phyloP scores from a whole-genome alignment of 805 yeast genomes.

The Lipomyces starkeyi region DNA sequence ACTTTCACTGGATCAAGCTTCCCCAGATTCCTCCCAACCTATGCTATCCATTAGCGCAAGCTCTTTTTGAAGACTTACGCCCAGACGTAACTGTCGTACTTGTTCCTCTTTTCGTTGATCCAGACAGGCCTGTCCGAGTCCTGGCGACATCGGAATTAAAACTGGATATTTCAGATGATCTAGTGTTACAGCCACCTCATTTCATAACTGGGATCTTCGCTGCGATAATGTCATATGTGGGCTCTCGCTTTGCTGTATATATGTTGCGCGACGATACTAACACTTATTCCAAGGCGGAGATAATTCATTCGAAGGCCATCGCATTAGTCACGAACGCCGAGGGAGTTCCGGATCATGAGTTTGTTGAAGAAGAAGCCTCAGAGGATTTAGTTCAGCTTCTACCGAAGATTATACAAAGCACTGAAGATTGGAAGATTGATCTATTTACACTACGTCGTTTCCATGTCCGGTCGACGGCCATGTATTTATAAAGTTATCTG shows the following conservation, averaged over 20 bases:
- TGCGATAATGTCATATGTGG: conserved; percentile 47
- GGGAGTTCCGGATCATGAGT: conserved; percentile 37
- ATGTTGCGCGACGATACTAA: neutral
- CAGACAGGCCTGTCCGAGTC: conserved; percentile 24
- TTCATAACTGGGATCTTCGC: conserved; percentile 64
- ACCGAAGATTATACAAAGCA: neutral
- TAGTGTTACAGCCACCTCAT: conserved; percentile 61
- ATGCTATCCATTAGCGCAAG: conserved; percentile 29
- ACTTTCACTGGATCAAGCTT: conserved; percentile 28
- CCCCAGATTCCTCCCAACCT: conserved; percentile 25
- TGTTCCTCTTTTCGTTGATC: conserved; percentile 23
- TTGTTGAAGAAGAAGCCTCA: conserved; percentile 31
- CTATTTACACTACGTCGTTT: conserved; percentile 7
- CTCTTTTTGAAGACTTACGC: conserved; percentile 21
- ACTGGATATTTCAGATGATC: neutral
- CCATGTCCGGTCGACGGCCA: conserved; percentile 29
- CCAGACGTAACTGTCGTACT: conserved; percentile 23
- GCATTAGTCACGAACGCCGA: conserved; percentile 32
- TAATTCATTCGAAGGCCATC: conserved; percentile 12
- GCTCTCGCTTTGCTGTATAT: conserved; percentile 2
- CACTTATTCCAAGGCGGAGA: conserved; percentile 22
- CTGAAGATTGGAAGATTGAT: conserved; percentile 19
- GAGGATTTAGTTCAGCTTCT: conserved; percentile 9
- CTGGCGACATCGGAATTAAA: conserved; percentile 16
- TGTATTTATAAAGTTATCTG: conserved; percentile 28